A percentile compares a stretch with the other conserved stretches of the same genome.
Evolutionary conservation across 1,284 basidiomycete species (phyloP).

Genomic region (Heterobasidion parviporum): DNA sequence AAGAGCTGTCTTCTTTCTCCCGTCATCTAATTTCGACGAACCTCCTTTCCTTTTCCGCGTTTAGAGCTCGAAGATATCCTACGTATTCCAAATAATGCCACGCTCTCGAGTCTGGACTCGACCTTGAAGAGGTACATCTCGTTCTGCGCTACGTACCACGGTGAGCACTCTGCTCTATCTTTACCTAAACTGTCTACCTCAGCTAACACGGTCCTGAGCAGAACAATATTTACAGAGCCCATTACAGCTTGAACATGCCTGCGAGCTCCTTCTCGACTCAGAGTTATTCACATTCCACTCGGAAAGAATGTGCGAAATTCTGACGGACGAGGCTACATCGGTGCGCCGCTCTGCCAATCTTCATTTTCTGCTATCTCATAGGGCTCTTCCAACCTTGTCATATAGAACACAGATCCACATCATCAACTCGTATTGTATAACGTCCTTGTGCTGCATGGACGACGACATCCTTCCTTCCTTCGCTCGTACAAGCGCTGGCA

Average conservation of each 20-base stretch:
- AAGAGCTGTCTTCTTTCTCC: not conserved
- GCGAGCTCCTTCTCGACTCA: slow-evolving; percentile 65
- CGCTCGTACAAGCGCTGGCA: slow-evolving; percentile 78
- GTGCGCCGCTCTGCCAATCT: slow-evolving; percentile 25
- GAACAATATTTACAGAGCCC: slow-evolving; percentile 77
- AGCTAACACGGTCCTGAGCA: slow-evolving; percentile 21
- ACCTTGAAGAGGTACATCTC: slow-evolving; percentile 70
- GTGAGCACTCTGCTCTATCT: slow-evolving; percentile 33
- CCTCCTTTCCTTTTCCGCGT: not conserved
- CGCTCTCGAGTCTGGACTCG: slow-evolving; percentile 69
- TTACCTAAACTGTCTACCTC: not conserved
- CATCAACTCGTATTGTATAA: slow-evolving; percentile 76
- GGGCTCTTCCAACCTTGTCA: slow-evolving; percentile 1
- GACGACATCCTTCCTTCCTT: slow-evolving; percentile 60
- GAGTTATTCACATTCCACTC: slow-evolving; percentile 85
- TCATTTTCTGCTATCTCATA: not conserved
- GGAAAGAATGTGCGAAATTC: slow-evolving; percentile 78
- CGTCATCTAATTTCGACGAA: not conserved
- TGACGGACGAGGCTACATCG: slow-evolving; percentile 61
- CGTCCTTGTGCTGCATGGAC: slow-evolving; percentile 71
- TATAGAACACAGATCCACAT: slow-evolving; percentile 83
- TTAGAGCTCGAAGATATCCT: slow-evolving; percentile 83
- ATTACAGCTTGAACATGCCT: slow-evolving; percentile 77
- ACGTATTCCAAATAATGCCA: slow-evolving; percentile 54
- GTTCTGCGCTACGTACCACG: slow-evolving; percentile 79